Evolutionary conservation across 2,329 filamentous ascomycete genomes (phyloP), one percentile per base, ranked within the genome.

Genomic region (Diaporthe sp.): DNA sequence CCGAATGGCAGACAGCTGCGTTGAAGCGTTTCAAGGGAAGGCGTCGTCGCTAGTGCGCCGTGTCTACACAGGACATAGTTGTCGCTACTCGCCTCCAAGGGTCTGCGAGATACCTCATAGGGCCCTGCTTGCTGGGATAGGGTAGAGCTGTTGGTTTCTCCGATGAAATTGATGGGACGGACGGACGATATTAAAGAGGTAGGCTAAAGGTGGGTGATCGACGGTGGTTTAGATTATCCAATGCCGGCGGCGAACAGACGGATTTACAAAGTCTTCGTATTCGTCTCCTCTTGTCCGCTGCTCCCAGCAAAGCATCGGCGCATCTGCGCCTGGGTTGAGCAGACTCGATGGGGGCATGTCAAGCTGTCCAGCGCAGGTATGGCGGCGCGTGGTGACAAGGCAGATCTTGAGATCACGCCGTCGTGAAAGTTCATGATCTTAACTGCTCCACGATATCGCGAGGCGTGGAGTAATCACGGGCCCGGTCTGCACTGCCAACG

Each of bases 241-340:
- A 17, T 38, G 25, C 58, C 58, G 17, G 13, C 10, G 25, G 38
- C 25, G 58, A 61, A 61, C 58, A 17, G 58, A 61, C 38, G 25
- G 38, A 61, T 61, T 38, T 61, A 61, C 58, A 61, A 45, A 17
- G 58, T n/a, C 30, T 42, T 61, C 58, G 58, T 61, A 45, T 61
- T 61, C 58, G 58, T 38, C 7, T 9, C 3, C 2, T 15, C n/a
- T 38, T 40, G 13, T 17, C 58, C 25, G 58, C 25, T 28, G 15
- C 35, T 45, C 8, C 38, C 58, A 45, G 40, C 15, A 19, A 28
- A 19, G 25, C 58, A 28, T 45, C n/a, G 25, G 8, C n/a, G 13
- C 1, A 30, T 42, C n/a, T 22, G 25, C 5, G 13, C 5, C 58
- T 61, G 25, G 25, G 55, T 17, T 30, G 13, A 30, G 22, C 1